phyloP scores from a whole-genome alignment of 306 rosid species.

The Prinsepia uniflora region DNA sequence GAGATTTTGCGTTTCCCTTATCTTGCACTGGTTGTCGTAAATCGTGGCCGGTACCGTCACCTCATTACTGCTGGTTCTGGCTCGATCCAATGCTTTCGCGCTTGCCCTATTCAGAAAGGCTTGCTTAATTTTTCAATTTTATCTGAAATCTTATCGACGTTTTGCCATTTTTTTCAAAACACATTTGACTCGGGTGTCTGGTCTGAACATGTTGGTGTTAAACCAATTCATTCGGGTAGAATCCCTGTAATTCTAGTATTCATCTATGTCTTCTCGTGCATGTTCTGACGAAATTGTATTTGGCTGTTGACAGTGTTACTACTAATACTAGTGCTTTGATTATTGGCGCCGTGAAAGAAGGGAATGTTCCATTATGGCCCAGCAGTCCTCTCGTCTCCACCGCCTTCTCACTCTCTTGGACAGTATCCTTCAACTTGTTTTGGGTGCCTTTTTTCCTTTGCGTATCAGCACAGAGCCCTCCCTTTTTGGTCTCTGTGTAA shows the following conservation, averaged over 20 bases:
- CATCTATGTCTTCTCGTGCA: not conserved
- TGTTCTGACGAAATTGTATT: not conserved
- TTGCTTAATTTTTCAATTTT: not conserved
- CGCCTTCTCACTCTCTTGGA: conserved; percentile 97
- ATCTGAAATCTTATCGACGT: not conserved
- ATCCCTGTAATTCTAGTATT: not conserved
- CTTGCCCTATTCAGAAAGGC: not conserved
- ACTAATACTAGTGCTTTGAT: conserved; percentile 1
- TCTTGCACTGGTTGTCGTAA: conserved; percentile 7
- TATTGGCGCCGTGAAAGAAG: conserved; percentile 4
- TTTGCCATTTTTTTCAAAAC: not conserved
- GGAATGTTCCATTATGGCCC: conserved; percentile 93
- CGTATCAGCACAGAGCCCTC: not conserved
- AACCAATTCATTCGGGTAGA: not conserved
- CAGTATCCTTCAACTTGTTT: conserved; percentile 57
- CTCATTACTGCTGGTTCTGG: not conserved
- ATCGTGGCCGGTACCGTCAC: not conserved
- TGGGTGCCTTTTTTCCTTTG: too few relatives aligned
- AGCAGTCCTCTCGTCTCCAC: conserved; percentile 95
- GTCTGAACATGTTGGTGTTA: not conserved
- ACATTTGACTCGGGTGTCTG: not conserved
- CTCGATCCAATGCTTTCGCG: conserved; percentile 12
- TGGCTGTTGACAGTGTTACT: not conserved
- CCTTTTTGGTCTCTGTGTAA: conserved; percentile 2
- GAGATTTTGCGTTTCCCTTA: conserved; percentile 1